Conservation (phyloP, 495 filamentous ascomycete species). For the Hyaloscypha hepaticicola region DNA sequence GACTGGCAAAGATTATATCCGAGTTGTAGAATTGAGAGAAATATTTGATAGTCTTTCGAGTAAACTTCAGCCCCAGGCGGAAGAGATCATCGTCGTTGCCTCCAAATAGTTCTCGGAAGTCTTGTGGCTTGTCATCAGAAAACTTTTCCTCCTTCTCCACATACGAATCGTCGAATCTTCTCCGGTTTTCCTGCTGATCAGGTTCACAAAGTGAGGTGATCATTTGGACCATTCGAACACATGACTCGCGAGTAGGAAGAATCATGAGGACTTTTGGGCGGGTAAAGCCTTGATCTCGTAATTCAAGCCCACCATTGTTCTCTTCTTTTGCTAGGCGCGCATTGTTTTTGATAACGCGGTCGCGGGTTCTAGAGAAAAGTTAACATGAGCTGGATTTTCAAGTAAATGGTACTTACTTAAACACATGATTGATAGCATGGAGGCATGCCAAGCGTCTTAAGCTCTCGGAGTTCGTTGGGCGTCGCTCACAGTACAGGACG, state of each 20-base stretch:
- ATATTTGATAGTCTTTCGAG: conserved; percentile 89
- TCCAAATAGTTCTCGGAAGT: conserved; percentile 86
- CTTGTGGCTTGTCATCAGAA: conserved; percentile 72
- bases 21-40: conserved; percentile 95
- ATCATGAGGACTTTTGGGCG: conserved; percentile 89
- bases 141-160: conserved; percentile 62
- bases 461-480: conserved; percentile 57
- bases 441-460: conserved; percentile 74
- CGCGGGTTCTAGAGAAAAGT: conserved; percentile 64
- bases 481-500: conserved; percentile 72
- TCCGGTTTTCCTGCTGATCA: conserved; percentile 92
- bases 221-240: conserved; percentile 69
- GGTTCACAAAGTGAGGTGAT: conserved; percentile 72
- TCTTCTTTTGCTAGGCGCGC: conserved; percentile 60
- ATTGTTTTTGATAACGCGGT: conserved; percentile 90
- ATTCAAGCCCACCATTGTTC: conserved; percentile 62
- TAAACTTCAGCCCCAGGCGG: conserved; percentile 89
- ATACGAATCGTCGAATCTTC: conserved; percentile 84
- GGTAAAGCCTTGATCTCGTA: conserved; percentile 94
- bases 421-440: conserved; percentile 85
- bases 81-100: conserved; percentile 98
- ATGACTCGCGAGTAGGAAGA: conserved; percentile 81
- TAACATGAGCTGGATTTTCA: conserved; percentile 10
- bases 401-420: conserved; percentile 55
- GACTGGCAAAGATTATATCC: conserved; percentile 89